phyloP scores from a whole-genome alignment of 2,329 filamentous ascomycete genomes.

The Ascocoryne sarcoides region DNA sequence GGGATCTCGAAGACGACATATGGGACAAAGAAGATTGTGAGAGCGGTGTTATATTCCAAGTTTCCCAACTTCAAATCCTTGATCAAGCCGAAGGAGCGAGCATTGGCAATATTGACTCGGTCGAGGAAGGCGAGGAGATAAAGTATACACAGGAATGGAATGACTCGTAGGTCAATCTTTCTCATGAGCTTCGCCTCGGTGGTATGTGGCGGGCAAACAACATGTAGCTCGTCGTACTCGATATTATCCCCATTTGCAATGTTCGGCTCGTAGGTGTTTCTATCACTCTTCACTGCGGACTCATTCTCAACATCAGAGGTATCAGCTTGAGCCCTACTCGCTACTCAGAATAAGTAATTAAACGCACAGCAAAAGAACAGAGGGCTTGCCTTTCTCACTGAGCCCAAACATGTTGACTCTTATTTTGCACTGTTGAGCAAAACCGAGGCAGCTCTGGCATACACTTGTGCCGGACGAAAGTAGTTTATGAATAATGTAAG shows the following conservation, averaged over 20 bases:
- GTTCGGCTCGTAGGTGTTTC: conserved; percentile 21
- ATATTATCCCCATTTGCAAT: conserved; percentile 4
- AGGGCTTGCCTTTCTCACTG: conserved; percentile 9
- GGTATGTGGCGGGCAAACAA: conserved; percentile 27
- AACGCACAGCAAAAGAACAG: not conserved
- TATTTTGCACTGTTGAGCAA: not conserved
- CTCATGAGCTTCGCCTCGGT: conserved; percentile 54
- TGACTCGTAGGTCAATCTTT: conserved; percentile 62
- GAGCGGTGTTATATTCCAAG: conserved; percentile 61
- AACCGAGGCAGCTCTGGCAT: not conserved
- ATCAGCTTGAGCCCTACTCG: conserved; percentile 10
- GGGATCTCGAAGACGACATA: conserved; percentile 67
- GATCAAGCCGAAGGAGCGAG: conserved; percentile 56
- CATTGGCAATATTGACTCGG: conserved; percentile 74
- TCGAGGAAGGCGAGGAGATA: conserved; percentile 63
- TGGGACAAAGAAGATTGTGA: conserved; percentile 76
- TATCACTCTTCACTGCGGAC: conserved; percentile 15
- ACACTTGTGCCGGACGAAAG: not conserved
- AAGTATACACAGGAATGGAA: conserved; percentile 65
- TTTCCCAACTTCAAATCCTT: conserved; percentile 52
- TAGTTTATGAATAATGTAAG: not conserved
- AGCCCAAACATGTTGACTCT: conserved; percentile 10
- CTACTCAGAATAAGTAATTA: conserved; percentile 4
- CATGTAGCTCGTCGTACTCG: conserved; percentile 22
- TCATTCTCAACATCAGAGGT: conserved; percentile 19